A percentile compares a stretch with the other conserved stretches of the same genome.
Evolutionary conservation across 2,329 filamentous ascomycete genomes (phyloP).

Genomic region (Phyllosticta ampelicida): DNA sequence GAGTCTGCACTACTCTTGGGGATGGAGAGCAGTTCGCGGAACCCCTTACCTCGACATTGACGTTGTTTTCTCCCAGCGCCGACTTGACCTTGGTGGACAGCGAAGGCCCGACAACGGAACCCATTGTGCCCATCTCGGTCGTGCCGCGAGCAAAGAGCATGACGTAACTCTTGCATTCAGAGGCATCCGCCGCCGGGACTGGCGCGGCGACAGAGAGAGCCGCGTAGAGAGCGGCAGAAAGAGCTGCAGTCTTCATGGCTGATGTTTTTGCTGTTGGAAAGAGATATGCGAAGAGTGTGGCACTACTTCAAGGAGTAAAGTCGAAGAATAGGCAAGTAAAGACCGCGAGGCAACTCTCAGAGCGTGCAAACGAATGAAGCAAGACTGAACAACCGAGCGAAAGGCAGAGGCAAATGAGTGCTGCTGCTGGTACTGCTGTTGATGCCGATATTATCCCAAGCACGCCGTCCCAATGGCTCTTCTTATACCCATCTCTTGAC

Average conservation of each 20-base stretch:
- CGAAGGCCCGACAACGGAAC: conserved; percentile 38
- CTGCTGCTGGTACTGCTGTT: neutral
- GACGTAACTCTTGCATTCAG: conserved; percentile 21
- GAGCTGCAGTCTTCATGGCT: neutral
- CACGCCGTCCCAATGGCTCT: neutral
- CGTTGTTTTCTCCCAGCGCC: conserved; percentile 28
- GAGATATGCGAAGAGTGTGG: neutral
- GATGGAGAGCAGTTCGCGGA: neutral
- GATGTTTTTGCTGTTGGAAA: neutral
- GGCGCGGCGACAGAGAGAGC: neutral
- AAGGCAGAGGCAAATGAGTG: neutral
- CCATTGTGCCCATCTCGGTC: conserved; percentile 43
- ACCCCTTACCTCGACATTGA: conserved; percentile 28
- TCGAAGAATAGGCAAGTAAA: neutral
- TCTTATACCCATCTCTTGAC: neutral
- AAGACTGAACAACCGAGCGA: neutral
- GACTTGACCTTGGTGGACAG: conserved; percentile 38
- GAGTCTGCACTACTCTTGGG: neutral
- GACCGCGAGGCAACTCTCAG: neutral
- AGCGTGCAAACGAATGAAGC: neutral
- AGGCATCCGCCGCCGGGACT: neutral
- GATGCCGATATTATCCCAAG: neutral
- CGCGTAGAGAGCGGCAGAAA: neutral
- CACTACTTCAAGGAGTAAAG: neutral
- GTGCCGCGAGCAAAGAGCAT: conserved; percentile 49